Base-by-base conservation (phyloP, 2,329 filamentous ascomycete species). In the Sphaerulina vaccinii region DNA sequence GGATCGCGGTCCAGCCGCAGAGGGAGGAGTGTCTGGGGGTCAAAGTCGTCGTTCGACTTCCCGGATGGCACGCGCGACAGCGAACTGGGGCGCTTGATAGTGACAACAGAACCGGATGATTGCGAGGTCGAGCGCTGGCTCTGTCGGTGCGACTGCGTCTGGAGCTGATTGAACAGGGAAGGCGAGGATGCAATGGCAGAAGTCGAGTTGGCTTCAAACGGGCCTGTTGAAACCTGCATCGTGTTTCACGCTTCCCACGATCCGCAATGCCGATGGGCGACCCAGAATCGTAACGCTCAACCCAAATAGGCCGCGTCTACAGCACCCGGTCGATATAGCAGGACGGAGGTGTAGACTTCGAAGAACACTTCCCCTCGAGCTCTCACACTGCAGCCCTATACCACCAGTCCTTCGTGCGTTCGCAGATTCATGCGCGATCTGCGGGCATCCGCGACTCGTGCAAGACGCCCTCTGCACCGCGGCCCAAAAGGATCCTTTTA, bases 21-120 rank as follows among this genome's bases (percentile, higher is more conserved):
- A 36, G 59, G 55, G 32, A 58, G 60, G 52, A 64, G 52, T 39
- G 57, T 58, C 3, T 51, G 49, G 16, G 21, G 23, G 33, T 46
- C 39, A 33, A 32, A 6, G 44, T 56, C 55, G 52, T 61, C 63
- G 36, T 55, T 51, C 13, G 61, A 59, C 32, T 52, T 62, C 49
- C 60, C 60, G 47, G 59, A 55, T 36, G 53, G 52, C 49, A 59
- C 46, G 23, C 49, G 54, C 38, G 54, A 53, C 39, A 66, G 46
- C 29, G 73, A 73, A 55, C 68, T 66, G 36, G 73, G 65, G 48
- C 73, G 70, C 61, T 70, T 68, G 61, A 74, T 62, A 10, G 72
- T 71, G 50, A 68, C 65, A 51, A 68, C 63, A 44, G 70, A 70
- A 47, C 73, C 72, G 53, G 73, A 74, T 41, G 73, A 75, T 42